Evolutionary conservation across 2,329 filamentous ascomycete species (phyloP).

Genomic region (Botrytis tulipae): DNA sequence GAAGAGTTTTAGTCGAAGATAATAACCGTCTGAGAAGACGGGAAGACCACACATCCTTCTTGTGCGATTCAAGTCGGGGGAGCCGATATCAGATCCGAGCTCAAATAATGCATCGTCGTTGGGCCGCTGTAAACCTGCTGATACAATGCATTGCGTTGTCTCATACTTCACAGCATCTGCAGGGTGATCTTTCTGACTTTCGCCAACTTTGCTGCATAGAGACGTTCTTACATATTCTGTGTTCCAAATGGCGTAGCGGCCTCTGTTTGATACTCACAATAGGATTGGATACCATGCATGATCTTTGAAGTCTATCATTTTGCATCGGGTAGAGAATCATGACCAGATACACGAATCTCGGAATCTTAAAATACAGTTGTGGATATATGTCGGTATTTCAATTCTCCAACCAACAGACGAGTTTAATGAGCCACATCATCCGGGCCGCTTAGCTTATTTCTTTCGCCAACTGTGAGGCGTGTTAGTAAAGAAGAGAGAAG

Average conservation of each 20-base stretch:
- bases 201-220: background rate
- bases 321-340: background rate
- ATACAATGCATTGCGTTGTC: background rate
- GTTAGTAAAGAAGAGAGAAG: background rate
- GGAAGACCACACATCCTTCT: background rate
- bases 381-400: background rate
- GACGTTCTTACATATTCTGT: background rate
- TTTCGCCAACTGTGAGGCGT: constrained; percentile 35
- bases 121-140: too few relatives aligned
- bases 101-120: background rate
- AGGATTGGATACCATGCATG: background rate
- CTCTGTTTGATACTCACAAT: background rate
- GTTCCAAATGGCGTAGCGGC: background rate
- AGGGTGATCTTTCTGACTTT: background rate
- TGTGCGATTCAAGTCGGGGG: background rate
- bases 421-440: constrained; percentile 18
- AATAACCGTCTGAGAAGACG: background rate
- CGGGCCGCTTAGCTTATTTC: constrained; percentile 31
- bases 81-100: background rate
- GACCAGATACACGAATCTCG: background rate
- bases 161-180: background rate
- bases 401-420: background rate
- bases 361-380: background rate
- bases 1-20: background rate
- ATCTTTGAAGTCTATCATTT: background rate